Conservation (phyloP, 495 filamentous ascomycete species). For the Penicillium soppii region DNA sequence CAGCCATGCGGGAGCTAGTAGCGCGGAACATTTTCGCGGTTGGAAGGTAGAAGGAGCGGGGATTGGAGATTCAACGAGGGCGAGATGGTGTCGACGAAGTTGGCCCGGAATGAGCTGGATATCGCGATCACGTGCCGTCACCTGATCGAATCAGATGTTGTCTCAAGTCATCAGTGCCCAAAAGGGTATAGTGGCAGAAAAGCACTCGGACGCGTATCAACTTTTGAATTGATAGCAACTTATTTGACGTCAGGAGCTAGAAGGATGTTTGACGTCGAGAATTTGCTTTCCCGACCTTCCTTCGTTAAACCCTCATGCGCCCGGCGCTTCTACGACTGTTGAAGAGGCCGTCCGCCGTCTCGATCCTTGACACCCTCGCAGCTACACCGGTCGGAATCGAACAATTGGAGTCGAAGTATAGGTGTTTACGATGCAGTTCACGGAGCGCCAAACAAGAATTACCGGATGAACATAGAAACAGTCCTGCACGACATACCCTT, state of each 20-base stretch:
- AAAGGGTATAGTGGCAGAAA: constrained; percentile 25
- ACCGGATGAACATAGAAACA: background rate
- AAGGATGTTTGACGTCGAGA: constrained; percentile 30
- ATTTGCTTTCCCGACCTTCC: constrained; percentile 11
- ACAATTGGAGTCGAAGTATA: constrained; percentile 28
- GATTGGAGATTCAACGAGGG: constrained; percentile 22
- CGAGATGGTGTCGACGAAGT: constrained; percentile 37
- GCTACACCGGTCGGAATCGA: constrained; percentile 39
- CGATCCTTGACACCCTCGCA: constrained; percentile 44
- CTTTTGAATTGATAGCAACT: constrained; percentile 7
- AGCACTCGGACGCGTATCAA: constrained; percentile 7
- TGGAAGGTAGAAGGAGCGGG: constrained; percentile 31
- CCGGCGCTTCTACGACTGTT: constrained; percentile 55
- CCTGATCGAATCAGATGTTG: constrained; percentile 18
- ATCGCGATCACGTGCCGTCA: constrained; percentile 14
- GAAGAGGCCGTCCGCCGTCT: constrained; percentile 52
- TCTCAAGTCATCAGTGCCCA: constrained; percentile 9
- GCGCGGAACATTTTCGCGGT: constrained; percentile 50
- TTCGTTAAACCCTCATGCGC: constrained; percentile 42
- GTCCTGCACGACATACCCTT: background rate
- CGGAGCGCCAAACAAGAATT: constrained; percentile 8
- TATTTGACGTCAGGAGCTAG: constrained; percentile 7
- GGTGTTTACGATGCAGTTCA: constrained; percentile 34
- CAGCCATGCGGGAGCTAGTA: constrained; percentile 43
- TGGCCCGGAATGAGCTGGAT: constrained; percentile 29